Conservation (phyloP, 495 filamentous ascomycete genomes). For the Podospora conica region DNA sequence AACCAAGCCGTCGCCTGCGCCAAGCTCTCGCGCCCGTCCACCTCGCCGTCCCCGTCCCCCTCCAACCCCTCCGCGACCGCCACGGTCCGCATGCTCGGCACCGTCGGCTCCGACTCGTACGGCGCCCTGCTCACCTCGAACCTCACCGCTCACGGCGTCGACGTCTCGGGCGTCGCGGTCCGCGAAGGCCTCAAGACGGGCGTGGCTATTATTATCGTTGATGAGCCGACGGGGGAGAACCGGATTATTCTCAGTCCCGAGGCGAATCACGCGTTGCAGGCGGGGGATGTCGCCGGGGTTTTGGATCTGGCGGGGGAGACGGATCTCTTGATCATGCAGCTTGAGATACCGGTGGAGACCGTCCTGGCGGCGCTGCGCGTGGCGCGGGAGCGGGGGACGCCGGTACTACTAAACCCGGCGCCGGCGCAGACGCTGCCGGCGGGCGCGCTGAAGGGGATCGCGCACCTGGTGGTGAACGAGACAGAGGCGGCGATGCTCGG, state of each 20-base stretch:
- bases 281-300: slow-evolving; percentile 9
- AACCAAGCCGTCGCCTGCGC: slow-evolving; percentile 86
- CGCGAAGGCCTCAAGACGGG: slow-evolving; percentile 59
- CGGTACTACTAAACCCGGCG: slow-evolving; percentile 77
- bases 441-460: slow-evolving; percentile 60
- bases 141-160: slow-evolving; percentile 56
- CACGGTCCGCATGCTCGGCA: slow-evolving; percentile 72
- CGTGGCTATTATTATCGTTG: slow-evolving; percentile 78
- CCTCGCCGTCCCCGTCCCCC: slow-evolving; percentile 17
- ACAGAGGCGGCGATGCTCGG: slow-evolving; percentile 75
- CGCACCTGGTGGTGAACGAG: slow-evolving; percentile 84
- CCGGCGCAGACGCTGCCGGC: slow-evolving; percentile 66
- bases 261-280: slow-evolving; percentile 58
- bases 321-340: slow-evolving; percentile 75
- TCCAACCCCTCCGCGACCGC: slow-evolving; percentile 38
- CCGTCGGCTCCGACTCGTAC: slow-evolving; percentile 68
- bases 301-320: slow-evolving; percentile 28
- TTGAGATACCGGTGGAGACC: slow-evolving; percentile 74
- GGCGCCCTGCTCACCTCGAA: slow-evolving; percentile 45
- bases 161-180: slow-evolving; percentile 47
- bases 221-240: slow-evolving; percentile 72
- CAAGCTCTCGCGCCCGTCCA: slow-evolving; percentile 37
- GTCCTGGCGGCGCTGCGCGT: slow-evolving; percentile 57
- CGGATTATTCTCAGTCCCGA: slow-evolving; percentile 75
- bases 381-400: slow-evolving; percentile 45